phyloP scores from a whole-genome alignment of 768 basidiomycete species.

The Aureoboletus auriporus region DNA sequence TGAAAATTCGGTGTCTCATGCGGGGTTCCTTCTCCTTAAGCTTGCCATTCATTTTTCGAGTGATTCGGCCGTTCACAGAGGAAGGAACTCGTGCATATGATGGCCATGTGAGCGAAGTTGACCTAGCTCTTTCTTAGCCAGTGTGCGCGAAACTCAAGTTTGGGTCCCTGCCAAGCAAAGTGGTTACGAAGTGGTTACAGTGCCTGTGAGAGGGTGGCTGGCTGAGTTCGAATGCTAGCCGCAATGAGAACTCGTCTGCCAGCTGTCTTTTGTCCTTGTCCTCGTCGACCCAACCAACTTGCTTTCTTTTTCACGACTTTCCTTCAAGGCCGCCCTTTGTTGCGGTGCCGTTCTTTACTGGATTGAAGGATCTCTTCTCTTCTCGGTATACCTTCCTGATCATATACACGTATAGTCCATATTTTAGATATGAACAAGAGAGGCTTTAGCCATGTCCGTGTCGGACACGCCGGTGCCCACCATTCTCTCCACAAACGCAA shows the following conservation, averaged over 20 bases:
- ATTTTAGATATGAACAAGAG: conserved; percentile 25
- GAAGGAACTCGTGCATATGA: conserved; percentile 1
- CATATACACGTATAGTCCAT: conserved; percentile 3
- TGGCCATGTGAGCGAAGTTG: no score
- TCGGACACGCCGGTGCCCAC: conserved; percentile 21
- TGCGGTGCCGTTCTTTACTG: conserved; percentile 28
- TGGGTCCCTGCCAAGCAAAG: conserved; percentile 2
- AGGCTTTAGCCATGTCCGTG: conserved; percentile 24
- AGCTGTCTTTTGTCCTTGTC: conserved; percentile 8
- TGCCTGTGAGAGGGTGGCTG: not conserved
- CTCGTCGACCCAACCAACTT: not conserved
- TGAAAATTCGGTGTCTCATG: conserved; percentile 54
- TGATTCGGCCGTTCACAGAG: conserved; percentile 64
- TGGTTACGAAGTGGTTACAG: not conserved
- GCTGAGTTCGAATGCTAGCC: conserved; percentile 24
- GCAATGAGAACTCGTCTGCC: not conserved
- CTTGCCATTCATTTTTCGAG: conserved; percentile 49
- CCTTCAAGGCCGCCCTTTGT: conserved; percentile 17
- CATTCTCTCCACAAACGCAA: conserved; percentile 22
- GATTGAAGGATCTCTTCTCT: conserved; percentile 4
- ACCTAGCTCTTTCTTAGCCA: no score
- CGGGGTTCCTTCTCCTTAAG: no score
- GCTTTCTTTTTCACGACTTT: conserved; percentile 17
- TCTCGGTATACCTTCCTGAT: not conserved
- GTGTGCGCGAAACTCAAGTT: no score